Evolutionary conservation across 352 stramenopile genomes (phyloP).

Genomic region (Globisporangium spiculum): DNA sequence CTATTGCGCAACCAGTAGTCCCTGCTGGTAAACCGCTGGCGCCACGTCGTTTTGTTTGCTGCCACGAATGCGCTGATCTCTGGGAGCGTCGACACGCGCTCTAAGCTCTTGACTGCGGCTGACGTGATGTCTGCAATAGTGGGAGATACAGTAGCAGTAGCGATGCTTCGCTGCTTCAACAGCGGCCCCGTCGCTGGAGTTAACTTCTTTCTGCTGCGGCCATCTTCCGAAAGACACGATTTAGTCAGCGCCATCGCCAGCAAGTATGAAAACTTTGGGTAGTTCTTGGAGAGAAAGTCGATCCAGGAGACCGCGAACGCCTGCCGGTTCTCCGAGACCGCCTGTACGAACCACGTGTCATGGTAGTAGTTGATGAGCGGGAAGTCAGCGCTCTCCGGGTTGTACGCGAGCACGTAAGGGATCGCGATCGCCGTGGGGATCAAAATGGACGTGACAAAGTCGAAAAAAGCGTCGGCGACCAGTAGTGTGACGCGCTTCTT

Average conservation of each 20-base stretch:
- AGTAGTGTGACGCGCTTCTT: constrained; percentile 11
- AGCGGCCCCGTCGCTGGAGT: neutral
- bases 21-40: neutral
- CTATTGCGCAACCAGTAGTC: neutral
- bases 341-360: constrained; percentile 13
- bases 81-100: neutral
- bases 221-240: neutral
- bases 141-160: neutral
- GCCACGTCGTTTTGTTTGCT: neutral
- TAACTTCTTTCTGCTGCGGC: neutral
- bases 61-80: neutral
- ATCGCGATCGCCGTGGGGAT: constrained; percentile 8
- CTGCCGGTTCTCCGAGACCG: constrained; percentile 5
- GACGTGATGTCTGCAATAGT: neutral
- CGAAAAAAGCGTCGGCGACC: constrained; percentile 1
- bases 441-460: constrained; percentile 2
- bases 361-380: constrained; percentile 16
- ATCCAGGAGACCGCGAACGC: constrained; percentile 8
- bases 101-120: neutral
- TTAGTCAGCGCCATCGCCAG: constrained; percentile 1
- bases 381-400: constrained; percentile 3
- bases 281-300: constrained; percentile 11
- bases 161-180: neutral
- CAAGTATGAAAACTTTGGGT: constrained; percentile 1
- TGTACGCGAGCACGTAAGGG: constrained; percentile 7